These are phyloP conservation scores for Beauveria scarabaeidicola DNA, from an alignment of 2,329 filamentous ascomycete genomes.

Conservation along the genomic window DNA sequence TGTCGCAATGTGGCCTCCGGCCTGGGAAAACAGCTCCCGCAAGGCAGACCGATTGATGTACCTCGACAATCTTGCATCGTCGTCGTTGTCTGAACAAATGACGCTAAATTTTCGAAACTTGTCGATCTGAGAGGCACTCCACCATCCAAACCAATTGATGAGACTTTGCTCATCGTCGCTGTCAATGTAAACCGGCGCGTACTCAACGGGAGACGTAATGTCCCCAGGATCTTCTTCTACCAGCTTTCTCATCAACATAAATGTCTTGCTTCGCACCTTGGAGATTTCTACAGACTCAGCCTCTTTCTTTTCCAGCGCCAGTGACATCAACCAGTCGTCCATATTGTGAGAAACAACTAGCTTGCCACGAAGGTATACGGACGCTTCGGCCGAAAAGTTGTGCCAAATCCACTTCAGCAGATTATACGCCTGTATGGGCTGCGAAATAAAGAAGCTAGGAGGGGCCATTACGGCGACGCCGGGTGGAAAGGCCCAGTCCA, in stretches of 20 bases:
- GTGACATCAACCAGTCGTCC: slow-evolving; percentile 21
- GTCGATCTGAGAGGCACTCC: slow-evolving; percentile 42
- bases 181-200: slow-evolving; percentile 40
- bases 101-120: slow-evolving; percentile 47
- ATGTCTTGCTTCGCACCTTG: background rate
- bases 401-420: slow-evolving; percentile 30
- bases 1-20: background rate
- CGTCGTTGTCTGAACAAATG: slow-evolving; percentile 35
- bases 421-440: slow-evolving; percentile 25
- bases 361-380: slow-evolving; percentile 14
- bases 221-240: background rate
- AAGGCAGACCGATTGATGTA: slow-evolving; percentile 15
- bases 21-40: background rate
- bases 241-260: background rate
- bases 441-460: slow-evolving; percentile 32
- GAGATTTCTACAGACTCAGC: background rate
- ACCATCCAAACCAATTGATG: slow-evolving; percentile 55
- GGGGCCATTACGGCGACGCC: slow-evolving; percentile 31
- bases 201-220: slow-evolving; percentile 29
- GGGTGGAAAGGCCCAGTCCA: slow-evolving; percentile 23
- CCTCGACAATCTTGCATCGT: slow-evolving; percentile 17
- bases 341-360: slow-evolving; percentile 24
- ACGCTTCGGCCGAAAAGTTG: slow-evolving; percentile 13
- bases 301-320: slow-evolving; percentile 18
- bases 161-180: slow-evolving; percentile 53